A percentile compares a stretch with the other conserved stretches of the same genome.
These are phyloP conservation scores for Noccaea bulbosa DNA, from an alignment of 345 rosid genomes.

Conservation along the genomic window DNA sequence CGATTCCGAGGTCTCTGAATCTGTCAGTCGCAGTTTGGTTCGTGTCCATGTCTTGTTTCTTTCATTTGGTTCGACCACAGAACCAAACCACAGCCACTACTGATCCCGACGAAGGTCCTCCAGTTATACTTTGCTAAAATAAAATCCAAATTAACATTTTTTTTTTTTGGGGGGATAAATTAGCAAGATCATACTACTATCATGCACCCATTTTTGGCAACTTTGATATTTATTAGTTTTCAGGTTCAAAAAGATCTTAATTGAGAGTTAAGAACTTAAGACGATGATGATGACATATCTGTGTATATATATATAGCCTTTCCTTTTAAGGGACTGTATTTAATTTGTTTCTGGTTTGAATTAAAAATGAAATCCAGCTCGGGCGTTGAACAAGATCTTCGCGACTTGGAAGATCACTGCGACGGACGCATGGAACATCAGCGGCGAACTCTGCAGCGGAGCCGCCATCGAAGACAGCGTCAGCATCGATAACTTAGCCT, in stretches of 20 bases:
- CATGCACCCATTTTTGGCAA: too few species aligned
- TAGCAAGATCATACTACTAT: too few species aligned
- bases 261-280: too few species aligned
- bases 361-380: constrained; percentile 26
- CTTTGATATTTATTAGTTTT: too few species aligned
- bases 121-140: background rate
- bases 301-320: too few species aligned
- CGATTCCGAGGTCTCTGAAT: background rate
- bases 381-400: constrained; percentile 57
- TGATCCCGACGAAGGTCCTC: constrained; percentile 45
- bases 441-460: constrained; percentile 66
- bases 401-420: constrained; percentile 51
- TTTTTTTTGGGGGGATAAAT: too few species aligned
- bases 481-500: constrained; percentile 22
- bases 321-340: too few species aligned
- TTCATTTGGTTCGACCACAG: constrained; percentile 40
- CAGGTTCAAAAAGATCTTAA: too few species aligned
- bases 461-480: constrained; percentile 41
- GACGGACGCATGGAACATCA: constrained; percentile 49
- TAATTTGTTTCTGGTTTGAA: too few species aligned
- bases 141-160: too few species aligned
- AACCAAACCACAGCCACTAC: constrained; percentile 38
- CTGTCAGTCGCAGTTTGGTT: constrained; percentile 9
- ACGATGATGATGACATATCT: too few species aligned
- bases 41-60: constrained; percentile 5